A percentile compares a stretch with the other conserved stretches of the same genome.
Evolutionary conservation across 257 asterid genomes (phyloP).

Genomic region (Nicotiana obtusifolia): DNA sequence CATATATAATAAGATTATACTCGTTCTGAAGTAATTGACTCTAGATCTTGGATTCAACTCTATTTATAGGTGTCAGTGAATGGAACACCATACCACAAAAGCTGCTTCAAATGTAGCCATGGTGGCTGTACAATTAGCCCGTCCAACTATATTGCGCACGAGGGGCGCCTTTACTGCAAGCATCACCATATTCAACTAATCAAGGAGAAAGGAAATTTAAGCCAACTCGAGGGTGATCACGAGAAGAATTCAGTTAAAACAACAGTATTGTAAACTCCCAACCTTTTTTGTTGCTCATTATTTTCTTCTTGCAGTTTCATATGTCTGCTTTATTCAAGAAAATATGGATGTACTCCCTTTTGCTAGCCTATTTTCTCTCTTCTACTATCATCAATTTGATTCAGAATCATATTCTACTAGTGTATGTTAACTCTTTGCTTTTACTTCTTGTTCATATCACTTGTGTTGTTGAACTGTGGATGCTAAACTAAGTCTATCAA

Average conservation of each 20-base stretch:
- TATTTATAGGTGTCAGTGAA: slow-evolving; percentile 67
- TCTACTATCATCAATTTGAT: not conserved
- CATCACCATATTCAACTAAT: slow-evolving; percentile 94
- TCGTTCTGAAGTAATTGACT: too few species aligned
- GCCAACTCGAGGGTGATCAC: slow-evolving; percentile 85
- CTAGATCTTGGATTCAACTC: not conserved
- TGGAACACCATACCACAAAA: slow-evolving; percentile 82
- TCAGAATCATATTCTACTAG: not conserved
- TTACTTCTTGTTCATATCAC: not conserved
- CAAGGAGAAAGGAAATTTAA: slow-evolving; percentile 95
- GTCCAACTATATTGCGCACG: slow-evolving; percentile 84
- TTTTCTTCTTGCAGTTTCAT: not conserved
- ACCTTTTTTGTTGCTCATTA: not conserved
- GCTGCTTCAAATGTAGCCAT: slow-evolving; percentile 85
- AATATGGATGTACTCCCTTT: not conserved
- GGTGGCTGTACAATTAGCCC: slow-evolving; percentile 94
- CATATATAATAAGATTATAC: too few species aligned
- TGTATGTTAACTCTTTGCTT: not conserved
- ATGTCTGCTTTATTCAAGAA: not conserved
- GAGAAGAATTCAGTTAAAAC: slow-evolving; percentile 29
- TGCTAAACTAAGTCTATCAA: not conserved
- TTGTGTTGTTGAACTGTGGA: not conserved
- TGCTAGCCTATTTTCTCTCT: not conserved
- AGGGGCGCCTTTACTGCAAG: slow-evolving; percentile 89
- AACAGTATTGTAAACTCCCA: slow-evolving; percentile 1